Conservation (phyloP, 768 basidiomycete species). For the Suillus subalutaceus region DNA sequence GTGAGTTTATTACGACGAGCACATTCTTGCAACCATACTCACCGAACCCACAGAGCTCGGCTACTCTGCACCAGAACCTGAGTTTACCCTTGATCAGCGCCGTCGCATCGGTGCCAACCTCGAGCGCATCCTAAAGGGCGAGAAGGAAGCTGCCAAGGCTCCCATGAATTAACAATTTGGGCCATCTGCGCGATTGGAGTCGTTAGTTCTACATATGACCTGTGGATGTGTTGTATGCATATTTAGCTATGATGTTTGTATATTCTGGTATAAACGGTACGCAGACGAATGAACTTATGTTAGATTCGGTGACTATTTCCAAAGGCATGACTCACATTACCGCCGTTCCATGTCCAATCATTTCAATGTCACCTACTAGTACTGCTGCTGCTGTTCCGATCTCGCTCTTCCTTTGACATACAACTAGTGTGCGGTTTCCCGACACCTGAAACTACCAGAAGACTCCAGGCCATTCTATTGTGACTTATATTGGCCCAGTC, state of each 20-base stretch:
- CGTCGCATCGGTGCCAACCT: slow-evolving; percentile 61
- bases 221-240: not conserved
- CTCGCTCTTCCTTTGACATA: not conserved
- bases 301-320: not conserved
- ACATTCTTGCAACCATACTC: not conserved
- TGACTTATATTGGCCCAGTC: not conserved
- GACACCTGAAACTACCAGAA: not conserved
- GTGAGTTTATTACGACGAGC: slow-evolving; percentile 42
- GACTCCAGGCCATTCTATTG: not conserved
- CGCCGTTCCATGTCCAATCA: not conserved
- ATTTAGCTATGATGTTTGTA: not conserved
- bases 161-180: slow-evolving; percentile 37
- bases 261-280: not conserved
- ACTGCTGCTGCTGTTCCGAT: not conserved
- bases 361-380: not conserved
- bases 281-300: not conserved
- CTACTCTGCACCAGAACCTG: slow-evolving; percentile 57
- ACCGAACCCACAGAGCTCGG: slow-evolving; percentile 54
- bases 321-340: not conserved
- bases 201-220: not conserved
- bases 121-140: slow-evolving; percentile 57
- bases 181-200: not conserved
- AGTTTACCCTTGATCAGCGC: slow-evolving; percentile 62
- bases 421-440: not conserved
- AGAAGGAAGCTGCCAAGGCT: slow-evolving; percentile 72